A percentile compares a stretch with the other conserved stretches of the same genome.
These are phyloP conservation scores for Aspergillus diversus DNA, from an alignment of 495 filamentous ascomycete species.

Conservation along the genomic window DNA sequence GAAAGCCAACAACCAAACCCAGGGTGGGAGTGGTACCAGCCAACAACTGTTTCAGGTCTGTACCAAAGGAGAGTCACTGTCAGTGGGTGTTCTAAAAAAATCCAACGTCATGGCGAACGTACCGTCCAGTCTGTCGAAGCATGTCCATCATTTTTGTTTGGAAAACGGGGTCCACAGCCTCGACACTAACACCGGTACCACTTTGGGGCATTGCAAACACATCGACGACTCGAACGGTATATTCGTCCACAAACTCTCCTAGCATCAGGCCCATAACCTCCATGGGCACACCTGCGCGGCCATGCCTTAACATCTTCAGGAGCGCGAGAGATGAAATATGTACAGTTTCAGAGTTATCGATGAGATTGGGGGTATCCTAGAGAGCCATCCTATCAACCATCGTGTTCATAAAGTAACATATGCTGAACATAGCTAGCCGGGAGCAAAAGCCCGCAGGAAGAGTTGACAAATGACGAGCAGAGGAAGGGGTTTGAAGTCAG, in stretches of 20 bases:
- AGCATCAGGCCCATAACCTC: conserved; percentile 99
- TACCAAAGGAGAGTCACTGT: conserved; percentile 8
- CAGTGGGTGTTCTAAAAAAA: not conserved
- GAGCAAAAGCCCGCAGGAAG: not conserved
- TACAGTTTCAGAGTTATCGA: conserved; percentile 99
- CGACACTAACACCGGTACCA: conserved; percentile 96
- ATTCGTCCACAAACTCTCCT: conserved; percentile 98
- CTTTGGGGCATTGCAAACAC: conserved; percentile 99
- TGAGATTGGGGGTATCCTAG: conserved; percentile 83
- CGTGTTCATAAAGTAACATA: not conserved
- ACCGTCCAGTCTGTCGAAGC: conserved; percentile 95
- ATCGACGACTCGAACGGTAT: conserved; percentile 95
- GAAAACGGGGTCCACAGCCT: conserved; percentile 97
- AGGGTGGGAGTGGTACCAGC: conserved; percentile 99
- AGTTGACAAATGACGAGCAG: not conserved
- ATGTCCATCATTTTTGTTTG: conserved; percentile 99
- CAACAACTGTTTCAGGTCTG: conserved; percentile 94
- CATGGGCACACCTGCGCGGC: conserved; percentile 97
- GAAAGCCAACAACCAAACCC: conserved; percentile 99
- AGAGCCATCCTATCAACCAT: conserved; percentile 20
- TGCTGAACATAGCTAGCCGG: not conserved
- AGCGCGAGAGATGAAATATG: conserved; percentile 98
- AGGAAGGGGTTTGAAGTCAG: not conserved
- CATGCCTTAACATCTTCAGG: conserved; percentile 97
- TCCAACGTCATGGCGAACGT: conserved; percentile 31